Evolutionary conservation across 2,329 filamentous ascomycete species (phyloP).

Genomic region (Pseudocercospora pini-densiflorae): DNA sequence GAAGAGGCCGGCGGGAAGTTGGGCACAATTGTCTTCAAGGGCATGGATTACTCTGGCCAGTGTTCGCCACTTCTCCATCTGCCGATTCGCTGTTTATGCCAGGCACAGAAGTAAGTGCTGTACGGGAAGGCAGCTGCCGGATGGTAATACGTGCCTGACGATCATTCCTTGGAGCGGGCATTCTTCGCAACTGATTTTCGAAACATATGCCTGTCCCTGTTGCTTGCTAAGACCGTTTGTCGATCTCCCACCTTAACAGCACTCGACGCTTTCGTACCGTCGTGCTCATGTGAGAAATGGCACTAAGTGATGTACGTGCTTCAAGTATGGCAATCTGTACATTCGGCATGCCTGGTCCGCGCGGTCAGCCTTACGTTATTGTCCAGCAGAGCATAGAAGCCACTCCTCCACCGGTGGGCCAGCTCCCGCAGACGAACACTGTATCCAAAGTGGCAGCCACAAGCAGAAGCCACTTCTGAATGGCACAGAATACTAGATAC

Average conservation of each 20-base stretch:
- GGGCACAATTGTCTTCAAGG: background rate
- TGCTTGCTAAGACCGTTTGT: background rate
- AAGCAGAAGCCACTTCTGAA: background rate
- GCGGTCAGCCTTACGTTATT: background rate
- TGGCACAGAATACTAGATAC: background rate
- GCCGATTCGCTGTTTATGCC: constrained; percentile 1
- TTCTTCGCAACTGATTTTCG: background rate
- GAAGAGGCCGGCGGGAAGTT: background rate
- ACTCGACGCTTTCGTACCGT: background rate
- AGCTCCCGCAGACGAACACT: background rate
- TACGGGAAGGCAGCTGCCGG: background rate
- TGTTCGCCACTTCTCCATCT: background rate
- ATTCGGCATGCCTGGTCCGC: background rate
- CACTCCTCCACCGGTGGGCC: background rate
- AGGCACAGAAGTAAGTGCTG: constrained; percentile 1
- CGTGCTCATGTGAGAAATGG: background rate
- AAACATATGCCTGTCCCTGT: background rate
- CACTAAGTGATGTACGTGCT: no score
- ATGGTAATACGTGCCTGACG: background rate
- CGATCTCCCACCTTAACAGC: constrained; percentile 1
- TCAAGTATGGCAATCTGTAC: no score
- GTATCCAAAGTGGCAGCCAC: background rate
- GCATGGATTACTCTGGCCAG: background rate
- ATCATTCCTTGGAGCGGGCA: constrained; percentile 8
- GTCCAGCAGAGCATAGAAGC: background rate